Evolutionary conservation across 306 rosid genomes (phyloP), one percentile per base, ranked within the genome.

Genomic region (Trichosanthes cucumerina): DNA sequence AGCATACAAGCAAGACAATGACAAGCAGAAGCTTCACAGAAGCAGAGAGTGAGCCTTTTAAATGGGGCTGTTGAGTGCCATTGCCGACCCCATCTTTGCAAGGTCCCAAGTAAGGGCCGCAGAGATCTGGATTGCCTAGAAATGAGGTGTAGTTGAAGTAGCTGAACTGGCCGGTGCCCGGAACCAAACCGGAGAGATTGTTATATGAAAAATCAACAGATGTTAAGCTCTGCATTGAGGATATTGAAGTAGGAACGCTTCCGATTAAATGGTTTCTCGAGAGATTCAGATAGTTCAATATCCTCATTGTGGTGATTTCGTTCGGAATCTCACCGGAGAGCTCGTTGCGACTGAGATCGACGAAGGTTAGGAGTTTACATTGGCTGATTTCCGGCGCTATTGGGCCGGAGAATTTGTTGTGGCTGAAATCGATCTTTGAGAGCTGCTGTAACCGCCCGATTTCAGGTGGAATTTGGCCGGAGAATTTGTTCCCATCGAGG

Each of bases 101-200:
- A 78, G 93, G 90, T 79, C 89, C 93, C 87, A 94, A 84, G 84
- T 92, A 90, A 1, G 98, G 98, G 4, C 95, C 98, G 54, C 98
- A 94, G 9, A 94, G 98, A 16, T 84, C 90, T 58, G 90, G 85
- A 68, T 94, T 94, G 7, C 98, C 97, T 19, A 89, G 70, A 76
- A 94, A 94, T 18, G 98, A 94, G 14, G 98, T 92, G 88, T 87
- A 90, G 83, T 94, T 94, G 85, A 94, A 94, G 89, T 94, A 92
- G 73, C 98, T 94, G 76, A 94, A 94, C 81, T 94, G 98, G 31
- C 98, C 98, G 0, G 97, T 90, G 6, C 97, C 92, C 31, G 97
- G 98, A 81, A 94, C 98, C 90, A 92, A 86, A 77, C 98, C 98
- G 64, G 98, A 92, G 79, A 94, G 92, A 85, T 94, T 92, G 87